phyloP scores from a whole-genome alignment of 257 asterid genomes.

The Marsdenia floribunda region DNA sequence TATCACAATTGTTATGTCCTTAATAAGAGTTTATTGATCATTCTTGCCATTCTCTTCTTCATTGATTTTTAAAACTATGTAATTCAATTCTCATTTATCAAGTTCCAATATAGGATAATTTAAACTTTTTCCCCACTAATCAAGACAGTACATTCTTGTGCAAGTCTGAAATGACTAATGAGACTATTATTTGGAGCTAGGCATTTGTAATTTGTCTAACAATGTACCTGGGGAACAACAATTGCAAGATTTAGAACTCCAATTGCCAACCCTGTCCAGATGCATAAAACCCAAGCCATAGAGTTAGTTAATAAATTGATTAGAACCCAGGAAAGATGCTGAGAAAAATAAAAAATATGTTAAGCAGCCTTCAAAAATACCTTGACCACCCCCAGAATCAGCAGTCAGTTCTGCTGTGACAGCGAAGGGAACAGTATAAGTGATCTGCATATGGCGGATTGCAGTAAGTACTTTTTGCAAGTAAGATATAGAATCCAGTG shows the following conservation, averaged over 20 bases:
- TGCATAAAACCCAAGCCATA: slow-evolving; percentile 16
- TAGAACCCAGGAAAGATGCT: background rate
- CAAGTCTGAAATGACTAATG: background rate
- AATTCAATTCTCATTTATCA: background rate
- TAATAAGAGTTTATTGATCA: background rate
- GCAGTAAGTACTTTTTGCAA: slow-evolving; percentile 5
- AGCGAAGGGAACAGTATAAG: slow-evolving; percentile 95
- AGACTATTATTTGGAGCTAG: background rate
- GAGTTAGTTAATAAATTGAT: background rate
- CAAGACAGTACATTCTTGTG: background rate
- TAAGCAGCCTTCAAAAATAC: slow-evolving; percentile 28
- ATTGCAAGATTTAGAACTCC: slow-evolving; percentile 99
- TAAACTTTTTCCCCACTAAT: background rate
- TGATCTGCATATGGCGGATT: slow-evolving; percentile 49
- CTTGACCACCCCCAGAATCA: slow-evolving; percentile 99
- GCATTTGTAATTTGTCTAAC: background rate
- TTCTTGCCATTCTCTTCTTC: background rate
- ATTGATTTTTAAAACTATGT: background rate
- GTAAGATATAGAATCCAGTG: background rate
- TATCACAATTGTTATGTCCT: too few species aligned
- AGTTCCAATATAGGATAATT: background rate
- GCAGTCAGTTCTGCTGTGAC: slow-evolving; percentile 97
- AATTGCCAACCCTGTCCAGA: slow-evolving; percentile 82
- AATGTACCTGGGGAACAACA: slow-evolving; percentile 89
- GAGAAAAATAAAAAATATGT: background rate